Base-by-base conservation (phyloP, 495 filamentous ascomycete genomes). In the Cryomyces minteri region DNA sequence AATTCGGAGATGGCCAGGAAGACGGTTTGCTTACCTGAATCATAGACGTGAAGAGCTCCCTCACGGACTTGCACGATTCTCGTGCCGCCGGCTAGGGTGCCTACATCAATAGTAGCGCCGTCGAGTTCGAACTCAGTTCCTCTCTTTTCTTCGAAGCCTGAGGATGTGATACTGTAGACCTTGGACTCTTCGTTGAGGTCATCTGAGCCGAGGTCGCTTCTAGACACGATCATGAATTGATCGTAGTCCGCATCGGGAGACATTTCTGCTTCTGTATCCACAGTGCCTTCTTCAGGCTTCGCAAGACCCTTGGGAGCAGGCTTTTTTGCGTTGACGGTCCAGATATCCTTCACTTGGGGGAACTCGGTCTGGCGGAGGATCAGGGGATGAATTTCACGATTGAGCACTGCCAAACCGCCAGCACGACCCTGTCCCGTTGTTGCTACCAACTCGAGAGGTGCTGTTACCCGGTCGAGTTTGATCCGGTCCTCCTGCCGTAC, bases 101-200 rank as follows among this genome's bases (percentile, higher is more conserved):
- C 81, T 30, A 87, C 78, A 48, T 93, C 80, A 45, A 96, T 66
- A 0, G 88, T 93, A 34, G 75, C 69, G 33, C 85, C 86, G 51
- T 88, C 88, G 5, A 79, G 74, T 48, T 96, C 92, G 58, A 95
- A 94, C 43, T 96, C 90, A 0, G 84, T 79, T 25, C 71, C 78
- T 1, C 63, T 66, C 2, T 79, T 63, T 31, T 77, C 73, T 58
- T 80, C 77, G 49, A 87, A 74, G 5, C 70, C 71, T 18, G 71
- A 71, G 5, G 70, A 63, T 1, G 74, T 79, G 34, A 82, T 56
- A 25, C 67, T 64, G 51, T 82, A 80, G n/a, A 73, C 58, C 8
- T 67, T 57, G 0, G 68, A 67, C 30, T 70, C 72, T 45, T 77
- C 69, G 37, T 66, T 71, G 5, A 66, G 67, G 45, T 71, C 67